Percentiles rank a stretch among this genome's conserved stretches.
phyloP scores from a whole-genome alignment of 2,329 filamentous ascomycete genomes.

The Arthroderma uncinatum region DNA sequence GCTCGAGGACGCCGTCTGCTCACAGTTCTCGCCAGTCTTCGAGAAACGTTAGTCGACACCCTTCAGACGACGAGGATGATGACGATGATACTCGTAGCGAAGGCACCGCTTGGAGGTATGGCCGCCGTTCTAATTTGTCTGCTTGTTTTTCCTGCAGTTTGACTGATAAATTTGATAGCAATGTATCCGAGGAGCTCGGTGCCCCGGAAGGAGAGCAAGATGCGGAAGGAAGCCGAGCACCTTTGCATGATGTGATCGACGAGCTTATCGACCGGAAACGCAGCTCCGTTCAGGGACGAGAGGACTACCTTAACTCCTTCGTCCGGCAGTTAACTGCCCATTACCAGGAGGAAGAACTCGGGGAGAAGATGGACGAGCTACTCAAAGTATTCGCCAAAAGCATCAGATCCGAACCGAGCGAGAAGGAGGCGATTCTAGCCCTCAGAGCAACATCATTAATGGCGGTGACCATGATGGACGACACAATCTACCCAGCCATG shows the following conservation, averaged over 20 bases:
- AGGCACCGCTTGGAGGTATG: slow-evolving; percentile 43
- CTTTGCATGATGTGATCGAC: slow-evolving; percentile 54
- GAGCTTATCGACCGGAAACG: slow-evolving; percentile 68
- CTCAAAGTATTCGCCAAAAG: slow-evolving; percentile 56
- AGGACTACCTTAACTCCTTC: slow-evolving; percentile 52
- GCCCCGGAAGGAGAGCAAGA: slow-evolving; percentile 6
- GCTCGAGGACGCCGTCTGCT: slow-evolving; percentile 43
- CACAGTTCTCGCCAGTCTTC: slow-evolving; percentile 44
- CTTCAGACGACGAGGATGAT: slow-evolving; percentile 49
- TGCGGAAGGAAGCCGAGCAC: background rate
- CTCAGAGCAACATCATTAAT: slow-evolving; percentile 62
- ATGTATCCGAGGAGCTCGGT: slow-evolving; percentile 46
- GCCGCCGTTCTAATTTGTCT: background rate
- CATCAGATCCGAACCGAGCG: slow-evolving; percentile 56
- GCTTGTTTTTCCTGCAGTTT: background rate
- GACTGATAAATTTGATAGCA: slow-evolving; percentile 29
- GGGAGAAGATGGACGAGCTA: slow-evolving; percentile 49
- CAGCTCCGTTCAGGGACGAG: slow-evolving; percentile 60
- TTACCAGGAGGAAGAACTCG: slow-evolving; percentile 53
- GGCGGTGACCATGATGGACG: slow-evolving; percentile 54
- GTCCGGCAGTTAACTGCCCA: slow-evolving; percentile 56
- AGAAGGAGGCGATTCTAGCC: slow-evolving; percentile 58
- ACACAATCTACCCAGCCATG: slow-evolving; percentile 54
- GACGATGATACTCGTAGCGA: slow-evolving; percentile 44
- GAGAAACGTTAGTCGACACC: slow-evolving; percentile 41